phyloP scores from a whole-genome alignment of 2,329 filamentous ascomycete genomes.

The Hypomyces rosellus region DNA sequence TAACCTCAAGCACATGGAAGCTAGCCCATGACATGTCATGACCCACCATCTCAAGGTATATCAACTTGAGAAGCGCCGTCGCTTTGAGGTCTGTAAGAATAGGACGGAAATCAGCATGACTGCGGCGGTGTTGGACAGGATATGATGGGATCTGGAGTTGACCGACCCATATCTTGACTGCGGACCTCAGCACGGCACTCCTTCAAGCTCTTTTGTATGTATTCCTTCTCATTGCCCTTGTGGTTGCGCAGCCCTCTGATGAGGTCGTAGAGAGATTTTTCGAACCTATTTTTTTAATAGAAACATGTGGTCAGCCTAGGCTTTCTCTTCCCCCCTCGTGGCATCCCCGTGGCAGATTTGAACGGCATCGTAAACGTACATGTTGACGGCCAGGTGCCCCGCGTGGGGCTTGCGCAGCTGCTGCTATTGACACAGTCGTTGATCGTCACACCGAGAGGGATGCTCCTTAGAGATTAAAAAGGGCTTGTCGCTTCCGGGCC shows the following conservation, averaged over 20 bases:
- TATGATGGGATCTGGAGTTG: not conserved
- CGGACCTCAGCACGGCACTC: constrained; percentile 93
- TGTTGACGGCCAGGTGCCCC: constrained; percentile 16
- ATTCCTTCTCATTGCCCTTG: constrained; percentile 91
- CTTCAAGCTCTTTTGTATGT: constrained; percentile 86
- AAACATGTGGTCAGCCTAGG: not conserved
- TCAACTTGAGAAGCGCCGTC: constrained; percentile 87
- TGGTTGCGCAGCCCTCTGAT: constrained; percentile 93
- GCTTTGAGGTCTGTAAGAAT: constrained; percentile 73
- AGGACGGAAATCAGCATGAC: constrained; percentile 5
- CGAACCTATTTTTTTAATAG: constrained; percentile 65
- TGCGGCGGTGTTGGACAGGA: not conserved
- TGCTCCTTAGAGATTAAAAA: constrained; percentile 1
- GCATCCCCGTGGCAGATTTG: not conserved
- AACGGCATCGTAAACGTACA: constrained; percentile 10
- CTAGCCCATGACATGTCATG: constrained; percentile 99
- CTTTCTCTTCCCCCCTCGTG: not conserved
- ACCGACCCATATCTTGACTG: constrained; percentile 83
- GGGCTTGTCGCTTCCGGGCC: constrained; percentile 1
- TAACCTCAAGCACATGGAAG: constrained; percentile 97
- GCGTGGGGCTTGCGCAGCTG: constrained; percentile 14
- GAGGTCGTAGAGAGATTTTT: constrained; percentile 98
- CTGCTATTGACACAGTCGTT: not conserved
- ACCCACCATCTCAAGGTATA: constrained; percentile 98
- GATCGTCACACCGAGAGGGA: not conserved